phyloP scores from a whole-genome alignment of 192 early-diverging fungal genomes.

The Coemansia sp. region DNA sequence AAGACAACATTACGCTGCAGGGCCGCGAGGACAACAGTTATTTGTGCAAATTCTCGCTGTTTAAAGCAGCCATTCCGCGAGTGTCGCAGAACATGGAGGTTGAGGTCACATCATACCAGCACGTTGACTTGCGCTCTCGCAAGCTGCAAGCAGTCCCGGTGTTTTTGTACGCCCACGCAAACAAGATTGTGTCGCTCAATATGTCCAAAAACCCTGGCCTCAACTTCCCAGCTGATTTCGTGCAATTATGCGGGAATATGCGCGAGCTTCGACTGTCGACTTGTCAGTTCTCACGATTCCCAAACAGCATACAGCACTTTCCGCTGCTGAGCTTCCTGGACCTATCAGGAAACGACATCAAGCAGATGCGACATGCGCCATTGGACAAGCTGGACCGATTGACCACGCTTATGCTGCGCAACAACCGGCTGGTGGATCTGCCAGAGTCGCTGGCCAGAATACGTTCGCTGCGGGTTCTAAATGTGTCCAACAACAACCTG shows the following conservation, averaged over 20 bases:
- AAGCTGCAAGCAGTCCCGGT: constrained; percentile 80
- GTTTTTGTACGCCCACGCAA: constrained; percentile 68
- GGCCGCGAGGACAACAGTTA: constrained; percentile 86
- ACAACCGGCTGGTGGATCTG: constrained; percentile 71
- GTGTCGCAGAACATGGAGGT: constrained; percentile 54
- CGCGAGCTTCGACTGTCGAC: constrained; percentile 67
- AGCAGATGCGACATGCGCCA: constrained; percentile 62
- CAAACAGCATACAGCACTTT: constrained; percentile 64
- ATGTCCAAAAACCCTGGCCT: constrained; percentile 78
- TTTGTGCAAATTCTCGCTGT: constrained; percentile 75
- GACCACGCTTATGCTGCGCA: constrained; percentile 61
- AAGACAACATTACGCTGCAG: constrained; percentile 74
- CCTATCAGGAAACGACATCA: constrained; percentile 73
- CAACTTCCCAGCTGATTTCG: constrained; percentile 80
- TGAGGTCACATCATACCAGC: constrained; percentile 53
- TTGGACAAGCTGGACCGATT: constrained; percentile 62
- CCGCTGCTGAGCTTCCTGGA: constrained; percentile 69
- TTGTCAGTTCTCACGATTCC: constrained; percentile 68
- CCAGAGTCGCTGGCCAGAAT: constrained; percentile 65
- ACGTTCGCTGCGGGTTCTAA: constrained; percentile 60
- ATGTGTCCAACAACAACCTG: constrained; percentile 81
- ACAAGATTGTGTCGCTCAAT: constrained; percentile 73
- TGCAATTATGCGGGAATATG: constrained; percentile 67
- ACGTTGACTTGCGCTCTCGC: constrained; percentile 68
- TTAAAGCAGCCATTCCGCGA: constrained; percentile 56